Conservation (phyloP, 176 grass and related monocot species). For the Pontederia crassipes region DNA sequence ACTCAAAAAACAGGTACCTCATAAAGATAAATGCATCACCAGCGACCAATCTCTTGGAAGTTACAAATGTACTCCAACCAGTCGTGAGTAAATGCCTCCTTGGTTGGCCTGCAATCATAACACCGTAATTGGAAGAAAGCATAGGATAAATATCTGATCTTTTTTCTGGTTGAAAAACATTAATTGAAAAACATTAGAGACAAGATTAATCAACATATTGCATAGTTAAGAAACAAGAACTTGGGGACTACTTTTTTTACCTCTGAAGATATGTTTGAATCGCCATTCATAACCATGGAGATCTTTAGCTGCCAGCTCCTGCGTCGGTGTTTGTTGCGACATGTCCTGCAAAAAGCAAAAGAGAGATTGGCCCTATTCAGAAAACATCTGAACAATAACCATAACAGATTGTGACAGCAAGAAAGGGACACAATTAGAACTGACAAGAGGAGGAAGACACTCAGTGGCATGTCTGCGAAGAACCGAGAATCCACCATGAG, state of each 20-base stretch:
- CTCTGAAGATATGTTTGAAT: conserved; percentile 87
- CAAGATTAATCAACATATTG: neutral
- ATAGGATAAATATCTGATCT: neutral
- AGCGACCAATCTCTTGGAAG: conserved; percentile 71
- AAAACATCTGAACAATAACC: neutral
- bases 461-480: neutral
- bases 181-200: too few species aligned
- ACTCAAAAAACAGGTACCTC: conserved; percentile 32
- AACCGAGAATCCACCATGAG: neutral
- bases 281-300: conserved; percentile 74
- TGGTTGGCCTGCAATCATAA: conserved; percentile 51
- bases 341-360: conserved; percentile 43
- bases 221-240: neutral
- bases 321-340: conserved; percentile 67
- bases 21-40: conserved; percentile 82
- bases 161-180: neutral
- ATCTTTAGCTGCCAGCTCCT: conserved; percentile 66
- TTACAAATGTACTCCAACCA: conserved; percentile 88
- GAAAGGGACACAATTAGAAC: neutral
- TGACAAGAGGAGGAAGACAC: neutral
- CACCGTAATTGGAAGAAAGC: conserved; percentile 1
- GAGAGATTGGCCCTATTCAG: neutral
- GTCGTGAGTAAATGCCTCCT: conserved; percentile 78
- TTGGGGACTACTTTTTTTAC: conserved; percentile 8
- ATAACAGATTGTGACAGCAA: neutral